Base-by-base conservation (phyloP, 2,329 filamentous ascomycete species). In the Remersonia thermophila region DNA sequence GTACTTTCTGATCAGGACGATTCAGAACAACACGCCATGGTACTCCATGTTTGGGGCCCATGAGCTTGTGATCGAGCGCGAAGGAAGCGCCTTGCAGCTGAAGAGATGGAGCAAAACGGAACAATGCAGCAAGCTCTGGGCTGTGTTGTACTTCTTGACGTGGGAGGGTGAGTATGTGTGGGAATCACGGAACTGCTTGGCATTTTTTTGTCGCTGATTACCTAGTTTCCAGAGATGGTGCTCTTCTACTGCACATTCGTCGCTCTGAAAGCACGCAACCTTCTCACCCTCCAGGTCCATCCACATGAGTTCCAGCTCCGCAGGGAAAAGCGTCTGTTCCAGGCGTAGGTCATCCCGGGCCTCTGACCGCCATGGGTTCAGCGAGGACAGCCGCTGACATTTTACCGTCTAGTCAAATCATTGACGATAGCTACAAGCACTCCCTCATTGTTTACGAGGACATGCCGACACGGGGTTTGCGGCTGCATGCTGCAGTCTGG, bases 231-330 rank as follows among this genome's bases (percentile, higher is more conserved):
- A 77, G 73, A 75, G 51, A 62, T 77, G 55, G 67, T 73, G 2
- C 59, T 78, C 1, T 70, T 76, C 43, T 69, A 77, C 47, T 71
- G 65, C 45, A 65, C 67, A 0, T 77, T 78, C 45, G 54, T 73
- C 12, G 65, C 66, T 1, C 59, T 77, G 36, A 77, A 77, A 48
- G 61, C 62, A 11, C 59, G 65, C 2, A 71, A 66, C 40, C 51
- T 50, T 10, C 50, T 64, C 30, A 71, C 67, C 0, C 33, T 65
- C 7, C 52, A 56, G 8, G 48, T 74, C 13, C 52, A 59, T 26
- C 57, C 61, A 2, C 54, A 58, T 7, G 57, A 77, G 39, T 66
- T 62, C 44, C 49, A 50, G 15, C 54, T 77, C 2, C 47, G 50
- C 5, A 60, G 63, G 26, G 73, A 78, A 49, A 59, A 56, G 17